Evolutionary conservation across 768 basidiomycete genomes (phyloP).

Genomic region (Pleurotus tuber-regium): DNA sequence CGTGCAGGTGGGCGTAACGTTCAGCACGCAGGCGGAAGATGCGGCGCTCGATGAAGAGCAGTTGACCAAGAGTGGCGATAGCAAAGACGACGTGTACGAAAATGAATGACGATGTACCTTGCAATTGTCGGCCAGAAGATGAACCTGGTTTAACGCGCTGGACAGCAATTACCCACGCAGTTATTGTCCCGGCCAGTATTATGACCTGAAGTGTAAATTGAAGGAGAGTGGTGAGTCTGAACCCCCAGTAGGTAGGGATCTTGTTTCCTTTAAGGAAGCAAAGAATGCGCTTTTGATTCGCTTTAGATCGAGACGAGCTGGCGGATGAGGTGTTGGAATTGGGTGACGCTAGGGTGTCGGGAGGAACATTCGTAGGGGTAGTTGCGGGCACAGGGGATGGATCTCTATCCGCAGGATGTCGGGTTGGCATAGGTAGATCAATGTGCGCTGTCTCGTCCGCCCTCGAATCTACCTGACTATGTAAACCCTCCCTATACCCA

Average conservation of each 20-base stretch:
- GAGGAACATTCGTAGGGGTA: conserved; percentile 12
- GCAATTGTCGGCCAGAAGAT: not conserved
- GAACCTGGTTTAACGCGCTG: conserved; percentile 18
- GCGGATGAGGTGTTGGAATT: conserved; percentile 19
- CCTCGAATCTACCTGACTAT: conserved; percentile 23
- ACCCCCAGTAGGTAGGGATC: conserved; percentile 36
- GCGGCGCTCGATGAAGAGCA: conserved; percentile 63
- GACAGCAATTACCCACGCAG: conserved; percentile 51
- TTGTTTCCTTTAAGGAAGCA: conserved; percentile 38
- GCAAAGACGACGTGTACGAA: conserved; percentile 66
- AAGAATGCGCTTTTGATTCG: conserved; percentile 32
- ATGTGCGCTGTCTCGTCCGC: conserved; percentile 16
- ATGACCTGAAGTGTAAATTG: conserved; percentile 38
- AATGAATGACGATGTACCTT: conserved; percentile 33
- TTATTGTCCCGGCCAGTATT: conserved; percentile 45
- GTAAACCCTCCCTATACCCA: conserved; percentile 49
- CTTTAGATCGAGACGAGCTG: conserved; percentile 23
- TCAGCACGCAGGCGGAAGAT: conserved; percentile 67
- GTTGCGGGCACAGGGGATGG: conserved; percentile 13
- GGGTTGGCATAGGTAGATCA: conserved; percentile 32
- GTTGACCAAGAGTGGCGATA: conserved; percentile 46
- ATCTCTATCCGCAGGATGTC: conserved; percentile 48
- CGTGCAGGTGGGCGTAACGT: conserved; percentile 56
- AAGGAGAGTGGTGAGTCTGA: conserved; percentile 44
- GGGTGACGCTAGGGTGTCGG: conserved; percentile 17